Evolutionary conservation across 208 protist genomes (phyloP), one percentile per base, ranked within the genome.

Genomic region (Leishmania mexicana): DNA sequence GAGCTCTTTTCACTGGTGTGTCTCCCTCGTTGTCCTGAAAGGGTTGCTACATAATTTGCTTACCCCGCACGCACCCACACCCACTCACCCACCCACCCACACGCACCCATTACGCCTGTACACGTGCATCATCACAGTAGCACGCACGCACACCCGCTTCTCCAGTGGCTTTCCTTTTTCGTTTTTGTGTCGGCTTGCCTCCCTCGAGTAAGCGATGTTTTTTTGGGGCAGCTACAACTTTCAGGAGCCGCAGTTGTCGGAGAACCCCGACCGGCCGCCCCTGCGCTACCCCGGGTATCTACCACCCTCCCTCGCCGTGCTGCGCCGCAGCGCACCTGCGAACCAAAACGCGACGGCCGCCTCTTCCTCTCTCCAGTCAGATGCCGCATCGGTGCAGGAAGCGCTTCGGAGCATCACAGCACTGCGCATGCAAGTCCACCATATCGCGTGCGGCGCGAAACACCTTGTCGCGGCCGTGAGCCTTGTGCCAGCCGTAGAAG

Each of bases 161-260:
- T 42, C 31, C 28, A 58, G 11, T 13, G 31, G 7, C 31, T 31
- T 15, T 60, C 1, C 31, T 45, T 31, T 31, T 51, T 31, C 24
- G n/a, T 35, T 35, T 54, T 7, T 40, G 8, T 51, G 15, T 75
- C 8, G 0, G 4, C 5, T 53, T n/a, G 38, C 11, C 0, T 38
- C 42, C 42, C 11, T 73, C 45, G 74, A 42, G 8, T 51, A 24
- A 2, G 49, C 38, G 31, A 97, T 97, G 94, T 97, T 95, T 67
- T 95, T 97, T 79, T 97, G 94, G 92, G 94, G 94, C 40, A 90
- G 89, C 84, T 97, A 95, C 87, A 94, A 90, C 80, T 97, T 97
- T 81, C 84, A 92, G 57, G 86, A 86, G 62, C 80, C 88, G 53
- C 89, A 91, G 75, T 82, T 85, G 83, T 54, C 78, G 54, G 90